These are phyloP conservation scores for Evernia prunastri DNA, from an alignment of 495 filamentous ascomycete species.

Conservation along the genomic window DNA sequence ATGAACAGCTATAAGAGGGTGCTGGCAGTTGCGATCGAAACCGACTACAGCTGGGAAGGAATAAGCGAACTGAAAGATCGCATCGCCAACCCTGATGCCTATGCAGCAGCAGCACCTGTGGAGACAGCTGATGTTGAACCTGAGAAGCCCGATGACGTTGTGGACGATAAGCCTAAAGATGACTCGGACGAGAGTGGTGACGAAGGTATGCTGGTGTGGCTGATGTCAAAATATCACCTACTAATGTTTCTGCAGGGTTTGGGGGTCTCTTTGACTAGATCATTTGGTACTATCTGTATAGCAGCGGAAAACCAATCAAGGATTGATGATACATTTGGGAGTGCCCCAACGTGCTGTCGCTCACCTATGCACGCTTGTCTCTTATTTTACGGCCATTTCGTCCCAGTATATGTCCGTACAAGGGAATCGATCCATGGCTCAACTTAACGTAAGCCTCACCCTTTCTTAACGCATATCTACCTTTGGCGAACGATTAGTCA, in stretches of 20 bases:
- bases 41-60: constrained; percentile 89
- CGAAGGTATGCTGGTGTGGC: constrained; percentile 29
- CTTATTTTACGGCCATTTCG: neutral
- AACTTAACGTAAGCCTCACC: constrained; percentile 6
- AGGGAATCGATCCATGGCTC: neutral
- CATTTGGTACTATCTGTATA: constrained; percentile 11
- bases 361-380: neutral
- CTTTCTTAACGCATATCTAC: constrained; percentile 10
- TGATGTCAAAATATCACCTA: neutral
- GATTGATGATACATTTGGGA: neutral
- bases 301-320: neutral
- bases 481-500: constrained; percentile 46
- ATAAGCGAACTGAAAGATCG: constrained; percentile 98
- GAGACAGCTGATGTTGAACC: constrained; percentile 37
- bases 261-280: constrained; percentile 53
- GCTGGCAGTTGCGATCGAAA: constrained; percentile 81
- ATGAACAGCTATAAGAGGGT: constrained; percentile 98
- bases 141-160: constrained; percentile 47
- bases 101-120: constrained; percentile 70
- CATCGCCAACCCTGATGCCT: constrained; percentile 95
- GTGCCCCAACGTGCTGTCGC: neutral
- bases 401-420: neutral
- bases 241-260: constrained; percentile 41
- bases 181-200: constrained; percentile 39
- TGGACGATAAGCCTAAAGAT: constrained; percentile 34